These are phyloP conservation scores for Tricholoma sp. DNA, from an alignment of 768 basidiomycete species.

Conservation along the genomic window DNA sequence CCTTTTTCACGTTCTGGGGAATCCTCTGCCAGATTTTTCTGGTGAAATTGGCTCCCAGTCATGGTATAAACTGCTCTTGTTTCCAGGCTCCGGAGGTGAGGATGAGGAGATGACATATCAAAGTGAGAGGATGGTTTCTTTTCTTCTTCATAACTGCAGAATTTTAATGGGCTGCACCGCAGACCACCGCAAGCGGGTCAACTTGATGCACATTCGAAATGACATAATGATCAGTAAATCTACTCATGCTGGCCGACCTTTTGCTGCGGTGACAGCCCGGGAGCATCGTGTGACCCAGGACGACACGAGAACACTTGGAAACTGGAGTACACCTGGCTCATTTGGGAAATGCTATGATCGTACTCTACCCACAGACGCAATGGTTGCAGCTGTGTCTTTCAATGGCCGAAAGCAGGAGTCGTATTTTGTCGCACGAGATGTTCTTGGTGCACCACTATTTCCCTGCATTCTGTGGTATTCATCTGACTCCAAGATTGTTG, in stretches of 20 bases:
- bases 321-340: too few relatives aligned
- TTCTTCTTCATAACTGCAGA: too few relatives aligned
- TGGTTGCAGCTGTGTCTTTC: slow-evolving; percentile 27
- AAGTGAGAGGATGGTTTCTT: too few relatives aligned
- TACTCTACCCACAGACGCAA: slow-evolving; percentile 21
- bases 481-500: background rate
- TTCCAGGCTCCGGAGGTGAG: slow-evolving; percentile 10
- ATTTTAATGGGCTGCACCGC: too few relatives aligned
- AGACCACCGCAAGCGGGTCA: slow-evolving; percentile 25
- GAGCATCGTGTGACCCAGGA: slow-evolving; percentile 21
- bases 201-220: slow-evolving; percentile 17
- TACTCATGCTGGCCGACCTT: slow-evolving; percentile 20
- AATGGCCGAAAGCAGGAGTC: too few relatives aligned
- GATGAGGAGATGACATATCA: slow-evolving; percentile 21
- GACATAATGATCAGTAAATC: slow-evolving; percentile 21
- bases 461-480: background rate
- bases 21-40: slow-evolving; percentile 16
- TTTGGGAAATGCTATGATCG: slow-evolving; percentile 23
- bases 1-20: slow-evolving; percentile 22
- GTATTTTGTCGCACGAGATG: slow-evolving; percentile 18
- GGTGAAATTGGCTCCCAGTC: slow-evolving; percentile 21
- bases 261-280: slow-evolving; percentile 22
- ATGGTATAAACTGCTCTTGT: slow-evolving; percentile 26
- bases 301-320: slow-evolving; percentile 26
- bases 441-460: slow-evolving; percentile 15